Conservation (phyloP, 2,329 filamentous ascomycete species). For the Alternaria burnsii region DNA sequence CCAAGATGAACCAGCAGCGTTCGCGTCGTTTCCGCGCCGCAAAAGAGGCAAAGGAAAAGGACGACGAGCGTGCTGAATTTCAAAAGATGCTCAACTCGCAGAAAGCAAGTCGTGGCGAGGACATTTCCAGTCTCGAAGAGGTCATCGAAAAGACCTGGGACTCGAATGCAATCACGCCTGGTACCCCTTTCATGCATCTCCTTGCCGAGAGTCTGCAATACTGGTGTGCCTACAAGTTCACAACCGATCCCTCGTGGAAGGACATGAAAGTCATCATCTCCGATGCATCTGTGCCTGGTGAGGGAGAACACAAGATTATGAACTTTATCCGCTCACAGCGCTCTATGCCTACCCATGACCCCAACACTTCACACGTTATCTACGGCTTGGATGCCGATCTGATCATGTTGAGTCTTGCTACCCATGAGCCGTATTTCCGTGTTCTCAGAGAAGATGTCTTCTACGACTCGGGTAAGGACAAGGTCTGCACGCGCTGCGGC, state of each 20-base stretch:
- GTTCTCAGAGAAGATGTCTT: constrained; percentile 98
- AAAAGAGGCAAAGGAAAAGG: constrained; percentile 93
- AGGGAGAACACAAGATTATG: constrained; percentile 99
- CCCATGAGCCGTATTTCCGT: constrained; percentile 96
- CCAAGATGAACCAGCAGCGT: constrained; percentile 99
- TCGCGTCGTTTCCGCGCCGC: constrained; percentile 94
- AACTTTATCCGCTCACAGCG: constrained; percentile 95
- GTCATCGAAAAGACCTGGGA: constrained; percentile 91
- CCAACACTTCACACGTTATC: constrained; percentile 97
- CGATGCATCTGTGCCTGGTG: constrained; percentile 95
- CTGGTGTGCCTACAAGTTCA: constrained; percentile 97
- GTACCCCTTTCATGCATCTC: constrained; percentile 98
- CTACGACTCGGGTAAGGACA: constrained; percentile 82
- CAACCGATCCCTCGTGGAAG: constrained; percentile 94
- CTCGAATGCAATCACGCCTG: constrained; percentile 86
- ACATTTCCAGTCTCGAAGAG: constrained; percentile 67
- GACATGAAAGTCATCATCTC: constrained; percentile 95
- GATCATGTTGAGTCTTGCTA: constrained; percentile 97
- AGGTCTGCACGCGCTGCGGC: constrained; percentile 88
- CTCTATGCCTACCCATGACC: constrained; percentile 87
- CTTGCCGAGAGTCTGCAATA: constrained; percentile 89
- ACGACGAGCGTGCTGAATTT: constrained; percentile 87
- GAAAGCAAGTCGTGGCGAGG: constrained; percentile 62
- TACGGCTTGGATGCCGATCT: constrained; percentile 97
- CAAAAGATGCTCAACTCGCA: constrained; percentile 84